Base-by-base conservation (phyloP, 2,329 filamentous ascomycete species). In the Ophiocordyceps camponoti-rufipedis region DNA sequence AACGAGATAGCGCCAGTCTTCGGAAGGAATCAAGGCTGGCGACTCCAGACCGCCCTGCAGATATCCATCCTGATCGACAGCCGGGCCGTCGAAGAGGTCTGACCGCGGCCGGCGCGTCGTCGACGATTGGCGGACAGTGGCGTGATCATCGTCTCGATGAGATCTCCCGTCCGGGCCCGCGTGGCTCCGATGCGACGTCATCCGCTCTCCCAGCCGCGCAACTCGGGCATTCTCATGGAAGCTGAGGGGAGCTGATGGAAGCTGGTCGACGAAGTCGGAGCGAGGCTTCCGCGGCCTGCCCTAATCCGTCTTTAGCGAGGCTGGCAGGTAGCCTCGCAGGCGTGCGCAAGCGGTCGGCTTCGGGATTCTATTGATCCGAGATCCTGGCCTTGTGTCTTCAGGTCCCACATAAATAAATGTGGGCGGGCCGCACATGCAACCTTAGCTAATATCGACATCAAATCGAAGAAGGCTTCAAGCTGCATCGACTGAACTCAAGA, bases 1-100 rank as follows among this genome's bases (percentile, higher is more conserved):
- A n/a, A 74, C 71, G 29, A 77, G 62, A 50, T 66, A 63, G 48
- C 69, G 69, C 41, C 66, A 53, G 4, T 60, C 55, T 16, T 58
- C 55, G 19, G 57, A 48, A 14, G 55, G 46, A 14, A 48, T 49
- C 2, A 55, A 48, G 2, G 46, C 32, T 7, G 50, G 45, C 12
- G 49, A 31, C 28, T 43, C 41, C 38, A 32, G 11, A 45, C 48
- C 43, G 46, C 53, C 43, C 47, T 48, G 54, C 44, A 31, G 11
- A 41, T 28, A 39, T 9, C 11, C n/a, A 6, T 48, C 42, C 11
- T 31, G 42, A 28, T 43, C 32, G 6, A 40, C 10, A 44, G 38
- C 23, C 14, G 39, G n/a, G 11, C 28, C 45, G 10, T 52, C 44
- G 35, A 39, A 9, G n/a, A 18, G 10, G 35, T 16, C 35, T 19